A percentile compares a stretch with the other conserved stretches of the same genome.
phyloP scores from a whole-genome alignment of 2,329 filamentous ascomycete species.

The Colletotrichum gigasporum region DNA sequence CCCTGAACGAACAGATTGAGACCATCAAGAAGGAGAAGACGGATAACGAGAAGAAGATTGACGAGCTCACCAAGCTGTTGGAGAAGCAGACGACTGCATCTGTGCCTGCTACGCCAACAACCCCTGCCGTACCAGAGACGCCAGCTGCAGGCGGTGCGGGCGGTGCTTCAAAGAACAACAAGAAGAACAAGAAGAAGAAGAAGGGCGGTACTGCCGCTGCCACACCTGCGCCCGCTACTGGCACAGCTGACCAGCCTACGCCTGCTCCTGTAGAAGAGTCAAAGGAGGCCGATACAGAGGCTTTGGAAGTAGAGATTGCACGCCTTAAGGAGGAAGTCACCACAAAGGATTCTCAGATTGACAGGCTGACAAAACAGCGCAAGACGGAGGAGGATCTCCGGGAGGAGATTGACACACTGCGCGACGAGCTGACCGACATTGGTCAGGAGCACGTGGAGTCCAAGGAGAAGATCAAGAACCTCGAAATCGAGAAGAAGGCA shows the following conservation, averaged over 20 bases:
- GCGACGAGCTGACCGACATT: constrained; percentile 80
- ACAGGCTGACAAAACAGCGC: constrained; percentile 73
- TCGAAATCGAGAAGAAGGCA: constrained; percentile 74
- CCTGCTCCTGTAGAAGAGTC: constrained; percentile 29
- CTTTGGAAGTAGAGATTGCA: constrained; percentile 58
- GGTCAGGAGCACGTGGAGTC: constrained; percentile 87
- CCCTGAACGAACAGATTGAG: constrained; percentile 53
- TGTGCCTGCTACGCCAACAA: constrained; percentile 31
- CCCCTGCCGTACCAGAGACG: constrained; percentile 34
- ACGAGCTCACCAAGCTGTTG: constrained; percentile 50
- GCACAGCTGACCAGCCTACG: constrained; percentile 47
- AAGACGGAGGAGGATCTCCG: constrained; percentile 80
- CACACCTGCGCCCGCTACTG: constrained; percentile 37
- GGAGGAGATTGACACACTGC: constrained; percentile 87
- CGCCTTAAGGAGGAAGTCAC: constrained; percentile 62
- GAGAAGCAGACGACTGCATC: constrained; percentile 31
- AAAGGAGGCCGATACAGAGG: constrained; percentile 43
- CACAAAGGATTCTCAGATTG: constrained; percentile 78
- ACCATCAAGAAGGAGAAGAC: constrained; percentile 47
- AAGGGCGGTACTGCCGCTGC: constrained; percentile 69
- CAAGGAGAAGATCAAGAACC: constrained; percentile 78
- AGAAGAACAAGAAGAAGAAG: constrained; percentile 85
- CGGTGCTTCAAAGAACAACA: constrained; percentile 33
- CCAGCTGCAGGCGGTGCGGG: constrained; percentile 36
- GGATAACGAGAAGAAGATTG: constrained; percentile 51